Evolutionary conservation across 208 protist genomes (phyloP).

Genomic region (Acanthamoeba royreba): DNA sequence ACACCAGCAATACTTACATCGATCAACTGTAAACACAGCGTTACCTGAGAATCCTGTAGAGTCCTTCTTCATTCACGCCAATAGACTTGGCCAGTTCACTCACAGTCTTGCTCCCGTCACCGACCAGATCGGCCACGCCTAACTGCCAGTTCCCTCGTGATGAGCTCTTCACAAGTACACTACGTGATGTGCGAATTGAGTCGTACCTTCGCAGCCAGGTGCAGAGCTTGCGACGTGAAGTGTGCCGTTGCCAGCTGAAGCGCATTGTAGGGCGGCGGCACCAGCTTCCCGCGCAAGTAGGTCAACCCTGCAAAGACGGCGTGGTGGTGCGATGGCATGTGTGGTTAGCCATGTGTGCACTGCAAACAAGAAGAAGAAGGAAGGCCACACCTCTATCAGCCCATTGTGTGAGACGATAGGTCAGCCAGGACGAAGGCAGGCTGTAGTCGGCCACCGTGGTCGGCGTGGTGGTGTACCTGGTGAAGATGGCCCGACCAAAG

Average conservation of each 20-base stretch:
- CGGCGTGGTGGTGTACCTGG: background rate
- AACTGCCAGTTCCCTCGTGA: background rate
- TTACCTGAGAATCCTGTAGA: slow-evolving; percentile 35
- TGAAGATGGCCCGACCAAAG: background rate
- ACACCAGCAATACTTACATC: background rate
- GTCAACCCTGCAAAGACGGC: background rate
- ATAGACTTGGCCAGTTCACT: background rate
- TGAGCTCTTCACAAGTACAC: background rate
- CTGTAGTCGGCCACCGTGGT: background rate
- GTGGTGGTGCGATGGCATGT: background rate
- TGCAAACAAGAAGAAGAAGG: background rate
- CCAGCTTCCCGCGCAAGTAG: background rate
- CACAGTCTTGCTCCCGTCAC: background rate
- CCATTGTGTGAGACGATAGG: background rate
- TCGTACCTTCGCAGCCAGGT: background rate
- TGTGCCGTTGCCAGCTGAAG: slow-evolving; percentile 18
- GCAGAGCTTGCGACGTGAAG: slow-evolving; percentile 12
- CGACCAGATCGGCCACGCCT: slow-evolving; percentile 17
- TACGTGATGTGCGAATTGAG: background rate
- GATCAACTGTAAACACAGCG: background rate
- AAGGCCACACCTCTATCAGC: background rate
- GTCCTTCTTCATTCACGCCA: background rate
- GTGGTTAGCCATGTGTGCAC: background rate
- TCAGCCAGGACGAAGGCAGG: background rate
- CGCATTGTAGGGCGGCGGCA: background rate